Evolutionary conservation across 805 yeast genomes (phyloP).

Genomic region (Yarrowia divulgata): DNA sequence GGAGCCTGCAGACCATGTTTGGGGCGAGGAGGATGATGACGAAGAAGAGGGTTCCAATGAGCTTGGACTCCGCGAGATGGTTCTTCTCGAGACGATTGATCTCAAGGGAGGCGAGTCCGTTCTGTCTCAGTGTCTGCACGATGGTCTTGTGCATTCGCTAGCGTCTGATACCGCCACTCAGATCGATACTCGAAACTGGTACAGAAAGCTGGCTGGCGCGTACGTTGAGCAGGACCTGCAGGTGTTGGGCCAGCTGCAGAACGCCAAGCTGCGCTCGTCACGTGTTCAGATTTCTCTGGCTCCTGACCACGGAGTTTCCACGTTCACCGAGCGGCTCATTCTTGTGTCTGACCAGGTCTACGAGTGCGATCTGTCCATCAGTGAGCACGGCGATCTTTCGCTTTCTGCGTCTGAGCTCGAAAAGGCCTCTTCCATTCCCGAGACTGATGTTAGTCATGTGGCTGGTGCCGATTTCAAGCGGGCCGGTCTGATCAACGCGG

Average conservation of each 20-base stretch:
- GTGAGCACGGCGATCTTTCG: conserved; percentile 18
- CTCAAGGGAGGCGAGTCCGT: background rate
- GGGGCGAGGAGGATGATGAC: conserved; percentile 15
- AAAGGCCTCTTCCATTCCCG: background rate
- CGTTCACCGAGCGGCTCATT: conserved; percentile 11
- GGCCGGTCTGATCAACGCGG: background rate
- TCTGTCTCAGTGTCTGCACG: conserved; percentile 2
- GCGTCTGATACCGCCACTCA: background rate
- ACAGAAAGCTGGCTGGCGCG: conserved; percentile 10
- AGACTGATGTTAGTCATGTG: background rate
- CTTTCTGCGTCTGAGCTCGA: conserved; percentile 3
- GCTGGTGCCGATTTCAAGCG: background rate
- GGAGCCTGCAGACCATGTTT: background rate
- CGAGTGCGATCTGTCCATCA: conserved; percentile 19
- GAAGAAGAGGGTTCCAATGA: background rate
- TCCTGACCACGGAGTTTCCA: background rate
- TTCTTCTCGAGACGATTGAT: conserved; percentile 20
- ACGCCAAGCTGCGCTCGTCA: conserved; percentile 5
- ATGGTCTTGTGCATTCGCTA: conserved; percentile 11
- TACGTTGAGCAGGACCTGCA: conserved; percentile 21
- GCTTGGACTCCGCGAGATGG: conserved; percentile 5
- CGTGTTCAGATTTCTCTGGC: background rate
- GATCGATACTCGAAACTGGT: conserved; percentile 32
- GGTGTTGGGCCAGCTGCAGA: conserved; percentile 6
- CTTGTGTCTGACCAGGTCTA: conserved; percentile 4